Evolutionary conservation across 495 filamentous ascomycete genomes (phyloP).

Genomic region (Bryoglossum gracile): DNA sequence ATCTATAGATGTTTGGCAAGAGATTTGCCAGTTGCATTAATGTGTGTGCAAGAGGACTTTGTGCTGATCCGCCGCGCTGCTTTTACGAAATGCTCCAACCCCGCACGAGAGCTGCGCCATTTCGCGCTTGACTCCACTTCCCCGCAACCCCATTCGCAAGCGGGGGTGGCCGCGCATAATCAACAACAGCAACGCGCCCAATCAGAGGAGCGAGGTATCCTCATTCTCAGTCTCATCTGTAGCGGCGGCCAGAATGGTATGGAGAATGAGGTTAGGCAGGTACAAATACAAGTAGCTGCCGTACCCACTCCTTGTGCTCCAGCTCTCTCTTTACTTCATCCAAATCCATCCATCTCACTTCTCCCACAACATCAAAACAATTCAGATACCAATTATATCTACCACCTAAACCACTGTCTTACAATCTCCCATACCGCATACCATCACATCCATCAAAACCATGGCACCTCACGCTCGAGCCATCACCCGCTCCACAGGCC

Average conservation of each 20-base stretch:
- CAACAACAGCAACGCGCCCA: not conserved
- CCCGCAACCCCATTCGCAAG: not conserved
- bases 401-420: no score
- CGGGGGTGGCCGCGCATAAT: not conserved
- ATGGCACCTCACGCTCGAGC: slow-evolving; percentile 9
- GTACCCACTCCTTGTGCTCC: not conserved
- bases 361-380: not conserved
- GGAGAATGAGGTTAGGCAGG: no score
- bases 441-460: not conserved
- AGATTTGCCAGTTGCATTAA: no score
- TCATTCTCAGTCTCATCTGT: not conserved
- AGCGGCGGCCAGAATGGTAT: no score
- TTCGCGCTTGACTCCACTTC: no score
- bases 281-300: no score
- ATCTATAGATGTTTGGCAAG: no score
- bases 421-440: not conserved
- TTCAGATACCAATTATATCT: not conserved
- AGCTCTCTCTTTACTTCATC: not conserved
- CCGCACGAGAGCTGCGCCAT: no score
- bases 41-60: no score
- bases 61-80: no score
- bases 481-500: slow-evolving; percentile 12
- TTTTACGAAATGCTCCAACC: no score
- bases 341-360: not conserved
- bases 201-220: not conserved